Conservation (phyloP, 202 grass and related monocot genomes). For the Setaria italica region DNA sequence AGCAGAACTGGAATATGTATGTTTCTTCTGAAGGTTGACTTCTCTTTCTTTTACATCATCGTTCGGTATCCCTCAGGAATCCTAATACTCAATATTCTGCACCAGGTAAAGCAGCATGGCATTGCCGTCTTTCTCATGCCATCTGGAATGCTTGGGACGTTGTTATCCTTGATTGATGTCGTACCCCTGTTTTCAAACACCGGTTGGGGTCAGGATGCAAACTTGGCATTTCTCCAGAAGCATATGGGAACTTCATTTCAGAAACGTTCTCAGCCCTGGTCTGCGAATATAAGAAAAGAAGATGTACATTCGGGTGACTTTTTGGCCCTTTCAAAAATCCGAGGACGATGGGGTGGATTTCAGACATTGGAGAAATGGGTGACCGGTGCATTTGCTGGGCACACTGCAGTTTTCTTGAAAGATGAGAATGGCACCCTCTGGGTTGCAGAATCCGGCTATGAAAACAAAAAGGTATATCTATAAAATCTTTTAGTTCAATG, state of each 20-base stretch:
- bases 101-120: constrained; percentile 87
- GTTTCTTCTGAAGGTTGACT: constrained; percentile 46
- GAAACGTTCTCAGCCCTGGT: constrained; percentile 62
- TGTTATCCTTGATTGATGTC: constrained; percentile 81
- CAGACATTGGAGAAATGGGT: constrained; percentile 93
- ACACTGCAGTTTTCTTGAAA: constrained; percentile 85
- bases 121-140: constrained; percentile 86
- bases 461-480: constrained; percentile 80
- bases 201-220: constrained; percentile 81
- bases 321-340: constrained; percentile 80
- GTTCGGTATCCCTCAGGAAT: background rate
- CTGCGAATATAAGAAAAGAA: constrained; percentile 62
- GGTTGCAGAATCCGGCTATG: constrained; percentile 90
- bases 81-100: constrained; percentile 13
- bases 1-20: constrained; percentile 91
- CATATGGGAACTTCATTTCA: constrained; percentile 80
- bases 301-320: constrained; percentile 85
- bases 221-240: constrained; percentile 81
- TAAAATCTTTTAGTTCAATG: background rate
- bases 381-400: constrained; percentile 83
- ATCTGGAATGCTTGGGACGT: constrained; percentile 80
- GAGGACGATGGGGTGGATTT: constrained; percentile 91
- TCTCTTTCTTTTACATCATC: background rate
- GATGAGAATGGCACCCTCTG: constrained; percentile 79
- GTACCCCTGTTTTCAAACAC: constrained; percentile 85